Conservation (phyloP, 768 basidiomycete genomes). For the Lactarius hengduanensis region DNA sequence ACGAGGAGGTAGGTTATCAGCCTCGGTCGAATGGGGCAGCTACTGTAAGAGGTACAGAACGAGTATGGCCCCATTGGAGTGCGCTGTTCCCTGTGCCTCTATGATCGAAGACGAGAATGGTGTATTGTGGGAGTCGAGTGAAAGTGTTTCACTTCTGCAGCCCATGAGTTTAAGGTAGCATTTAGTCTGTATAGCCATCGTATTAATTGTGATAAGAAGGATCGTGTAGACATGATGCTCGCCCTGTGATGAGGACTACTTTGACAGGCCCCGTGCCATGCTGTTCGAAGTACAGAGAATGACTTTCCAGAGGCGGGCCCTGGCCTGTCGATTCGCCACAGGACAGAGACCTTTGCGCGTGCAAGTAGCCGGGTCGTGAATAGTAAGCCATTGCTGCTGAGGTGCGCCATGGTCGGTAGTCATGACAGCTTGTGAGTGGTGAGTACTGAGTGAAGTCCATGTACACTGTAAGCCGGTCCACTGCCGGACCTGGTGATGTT, state of each 20-base stretch:
- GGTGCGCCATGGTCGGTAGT: not conserved
- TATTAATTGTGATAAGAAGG: not conserved
- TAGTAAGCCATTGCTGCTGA: slow-evolving; percentile 37
- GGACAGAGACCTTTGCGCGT: slow-evolving; percentile 75
- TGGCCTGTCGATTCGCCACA: slow-evolving; percentile 50
- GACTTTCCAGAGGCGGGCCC: slow-evolving; percentile 53
- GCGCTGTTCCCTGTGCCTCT: slow-evolving; percentile 76
- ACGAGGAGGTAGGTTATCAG: slow-evolving; percentile 2
- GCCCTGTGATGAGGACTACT: slow-evolving; percentile 78
- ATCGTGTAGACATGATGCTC: not conserved
- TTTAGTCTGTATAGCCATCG: slow-evolving; percentile 46
- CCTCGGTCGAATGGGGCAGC: not conserved
- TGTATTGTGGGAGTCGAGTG: slow-evolving; percentile 50
- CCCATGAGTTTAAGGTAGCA: slow-evolving; percentile 62
- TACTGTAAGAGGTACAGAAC: slow-evolving; percentile 42
- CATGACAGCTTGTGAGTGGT: not conserved
- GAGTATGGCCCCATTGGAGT: slow-evolving; percentile 74
- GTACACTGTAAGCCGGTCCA: no score
- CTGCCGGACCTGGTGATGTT: no score
- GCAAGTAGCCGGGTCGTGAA: slow-evolving; percentile 62
- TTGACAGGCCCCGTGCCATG: slow-evolving; percentile 64
- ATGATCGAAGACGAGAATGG: slow-evolving; percentile 78
- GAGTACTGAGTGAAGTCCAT: not conserved
- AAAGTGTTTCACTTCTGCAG: slow-evolving; percentile 63
- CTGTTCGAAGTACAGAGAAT: slow-evolving; percentile 77